A percentile compares a stretch with the other conserved stretches of the same genome.
Evolutionary conservation across 192 early-diverging fungal genomes (phyloP).

Genomic region (Funneliformis geosporum): DNA sequence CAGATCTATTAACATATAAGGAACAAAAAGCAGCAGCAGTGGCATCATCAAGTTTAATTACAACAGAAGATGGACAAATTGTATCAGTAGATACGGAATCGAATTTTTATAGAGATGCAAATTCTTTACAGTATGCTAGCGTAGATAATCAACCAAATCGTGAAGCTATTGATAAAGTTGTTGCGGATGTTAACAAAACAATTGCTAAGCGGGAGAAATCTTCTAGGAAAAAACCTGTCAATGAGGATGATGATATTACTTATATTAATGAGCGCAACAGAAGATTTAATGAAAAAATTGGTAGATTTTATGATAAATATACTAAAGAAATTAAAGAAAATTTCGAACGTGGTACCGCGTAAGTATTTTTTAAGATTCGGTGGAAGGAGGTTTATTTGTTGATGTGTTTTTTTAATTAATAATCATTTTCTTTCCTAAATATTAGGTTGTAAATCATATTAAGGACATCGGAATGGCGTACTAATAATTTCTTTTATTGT

Average conservation of each 20-base stretch:
- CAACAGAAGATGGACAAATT: slow-evolving; percentile 42
- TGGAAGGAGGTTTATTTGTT: no score
- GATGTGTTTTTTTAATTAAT: no score
- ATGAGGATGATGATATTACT: slow-evolving; percentile 86
- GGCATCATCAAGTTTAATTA: slow-evolving; percentile 34
- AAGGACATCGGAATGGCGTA: no score
- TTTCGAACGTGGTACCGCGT: slow-evolving; percentile 83
- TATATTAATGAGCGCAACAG: slow-evolving; percentile 98
- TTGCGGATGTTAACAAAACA: slow-evolving; percentile 67
- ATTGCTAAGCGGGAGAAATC: slow-evolving; percentile 60
- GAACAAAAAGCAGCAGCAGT: slow-evolving; percentile 58
- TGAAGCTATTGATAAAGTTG: slow-evolving; percentile 71
- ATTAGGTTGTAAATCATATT: no score
- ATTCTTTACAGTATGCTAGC: slow-evolving; percentile 65
- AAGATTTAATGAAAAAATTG: slow-evolving; percentile 95
- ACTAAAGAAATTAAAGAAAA: slow-evolving; percentile 91
- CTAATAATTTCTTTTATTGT: no score
- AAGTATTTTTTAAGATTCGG: background rate
- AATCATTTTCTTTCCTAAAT: no score
- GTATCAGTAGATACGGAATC: slow-evolving; percentile 40
- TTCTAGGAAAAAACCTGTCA: slow-evolving; percentile 65
- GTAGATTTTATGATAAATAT: slow-evolving; percentile 92
- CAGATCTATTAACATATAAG: slow-evolving; percentile 75
- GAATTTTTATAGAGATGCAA: slow-evolving; percentile 65
- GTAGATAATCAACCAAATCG: slow-evolving; percentile 60